Percentiles rank a stretch among this genome's conserved stretches.
phyloP scores from a whole-genome alignment of 2,329 filamentous ascomycete genomes.

The Clonostachys sp. region DNA sequence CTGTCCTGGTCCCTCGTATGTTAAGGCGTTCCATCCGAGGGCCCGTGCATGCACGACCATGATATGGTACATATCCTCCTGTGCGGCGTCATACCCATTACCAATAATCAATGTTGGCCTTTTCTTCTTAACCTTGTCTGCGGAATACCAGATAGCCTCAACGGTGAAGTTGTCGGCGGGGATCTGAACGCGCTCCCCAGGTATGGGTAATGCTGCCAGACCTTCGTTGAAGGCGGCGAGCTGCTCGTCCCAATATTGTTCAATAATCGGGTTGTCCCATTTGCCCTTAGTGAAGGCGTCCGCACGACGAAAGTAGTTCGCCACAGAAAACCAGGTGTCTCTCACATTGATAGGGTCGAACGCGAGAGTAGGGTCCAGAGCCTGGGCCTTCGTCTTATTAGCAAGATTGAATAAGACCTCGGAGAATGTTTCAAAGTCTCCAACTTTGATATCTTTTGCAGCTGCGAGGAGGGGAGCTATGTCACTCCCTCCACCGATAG shows the following conservation, averaged over 20 bases:
- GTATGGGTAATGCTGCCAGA: constrained; percentile 18
- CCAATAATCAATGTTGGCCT: constrained; percentile 33
- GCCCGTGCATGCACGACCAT: constrained; percentile 23
- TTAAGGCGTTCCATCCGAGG: constrained; percentile 34
- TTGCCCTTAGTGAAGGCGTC: constrained; percentile 30
- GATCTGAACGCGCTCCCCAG: constrained; percentile 8
- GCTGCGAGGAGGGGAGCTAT: constrained; percentile 8
- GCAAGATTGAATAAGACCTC: constrained; percentile 3
- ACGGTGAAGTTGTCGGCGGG: constrained; percentile 20
- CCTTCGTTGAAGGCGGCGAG: constrained; percentile 26
- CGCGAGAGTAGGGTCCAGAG: constrained; percentile 3
- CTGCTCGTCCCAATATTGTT: constrained; percentile 21
- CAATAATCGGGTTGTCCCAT: constrained; percentile 25
- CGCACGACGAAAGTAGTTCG: constrained; percentile 30
- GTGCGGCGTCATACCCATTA: constrained; percentile 34
- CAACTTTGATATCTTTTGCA: constrained; percentile 14
- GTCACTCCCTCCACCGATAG: constrained; percentile 2
- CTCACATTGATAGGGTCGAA: constrained; percentile 6
- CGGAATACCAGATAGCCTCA: constrained; percentile 23
- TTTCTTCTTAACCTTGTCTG: constrained; percentile 1
- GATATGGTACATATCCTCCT: constrained; percentile 35
- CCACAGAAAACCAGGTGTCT: constrained; percentile 19
- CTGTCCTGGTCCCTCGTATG: constrained; percentile 41
- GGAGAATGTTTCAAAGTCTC: constrained; percentile 4
- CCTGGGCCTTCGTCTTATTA: constrained; percentile 2